Percentiles rank a stretch among this genome's conserved stretches.
phyloP scores from a whole-genome alignment of 345 rosid genomes.

The Dipteronia sinensis region DNA sequence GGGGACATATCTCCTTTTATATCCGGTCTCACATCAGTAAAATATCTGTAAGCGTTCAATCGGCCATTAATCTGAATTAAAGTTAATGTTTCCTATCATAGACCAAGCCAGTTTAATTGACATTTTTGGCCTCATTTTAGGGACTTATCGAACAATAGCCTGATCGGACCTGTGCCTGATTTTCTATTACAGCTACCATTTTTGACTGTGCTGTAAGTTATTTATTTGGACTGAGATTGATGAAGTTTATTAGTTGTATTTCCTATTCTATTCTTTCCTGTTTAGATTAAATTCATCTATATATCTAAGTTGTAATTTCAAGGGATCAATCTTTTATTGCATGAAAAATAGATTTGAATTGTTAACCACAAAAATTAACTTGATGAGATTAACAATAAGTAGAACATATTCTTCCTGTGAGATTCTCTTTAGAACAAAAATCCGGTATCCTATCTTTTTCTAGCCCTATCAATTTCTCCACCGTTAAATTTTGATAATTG shows the following conservation, averaged over 20 bases:
- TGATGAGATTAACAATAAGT: too few species aligned
- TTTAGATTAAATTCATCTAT: neutral
- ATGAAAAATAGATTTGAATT: neutral
- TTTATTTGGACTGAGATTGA: neutral
- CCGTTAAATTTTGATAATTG: too few species aligned
- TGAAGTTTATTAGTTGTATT: too few species aligned
- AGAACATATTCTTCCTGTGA: too few species aligned
- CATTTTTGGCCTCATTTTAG: neutral
- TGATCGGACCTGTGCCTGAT: neutral
- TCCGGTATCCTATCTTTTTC: too few species aligned
- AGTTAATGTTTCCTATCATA: neutral
- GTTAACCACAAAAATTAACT: too few species aligned
- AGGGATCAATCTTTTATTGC: neutral
- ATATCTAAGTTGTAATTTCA: neutral
- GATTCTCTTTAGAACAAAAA: too few species aligned
- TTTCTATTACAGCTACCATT: neutral
- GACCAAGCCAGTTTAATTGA: neutral
- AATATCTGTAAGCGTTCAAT: too few species aligned
- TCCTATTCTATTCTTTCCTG: too few species aligned
- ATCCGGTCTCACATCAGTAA: too few species aligned
- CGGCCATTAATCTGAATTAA: neutral
- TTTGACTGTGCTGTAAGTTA: neutral
- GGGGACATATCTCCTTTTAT: too few species aligned
- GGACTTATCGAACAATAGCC: slow-evolving; percentile 36
- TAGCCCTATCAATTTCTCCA: too few species aligned